Conservation (phyloP, 345 rosid genomes). For the Camelina hispida region DNA sequence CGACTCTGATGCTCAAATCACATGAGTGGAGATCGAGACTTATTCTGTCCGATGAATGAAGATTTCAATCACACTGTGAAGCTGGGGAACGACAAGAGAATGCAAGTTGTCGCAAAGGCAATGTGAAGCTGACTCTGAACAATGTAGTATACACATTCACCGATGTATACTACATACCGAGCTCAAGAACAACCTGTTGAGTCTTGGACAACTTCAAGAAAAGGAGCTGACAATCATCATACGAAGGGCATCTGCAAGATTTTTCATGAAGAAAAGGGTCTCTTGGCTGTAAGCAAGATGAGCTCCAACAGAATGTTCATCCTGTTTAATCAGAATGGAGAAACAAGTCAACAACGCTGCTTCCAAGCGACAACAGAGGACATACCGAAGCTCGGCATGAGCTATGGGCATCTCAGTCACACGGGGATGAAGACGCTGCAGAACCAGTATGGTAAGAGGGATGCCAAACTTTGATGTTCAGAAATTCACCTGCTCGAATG, state of each 20-base stretch:
- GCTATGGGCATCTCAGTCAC: too few species aligned
- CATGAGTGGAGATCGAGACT: neutral
- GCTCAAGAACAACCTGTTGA: too few species aligned
- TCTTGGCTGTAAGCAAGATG: neutral
- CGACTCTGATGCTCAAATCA: neutral
- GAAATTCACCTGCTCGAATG: too few species aligned
- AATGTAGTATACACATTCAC: too few species aligned
- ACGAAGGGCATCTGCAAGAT: neutral
- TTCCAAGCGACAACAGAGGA: too few species aligned
- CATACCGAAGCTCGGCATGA: too few species aligned
- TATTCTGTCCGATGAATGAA: too few species aligned
- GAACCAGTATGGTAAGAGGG: too few species aligned
- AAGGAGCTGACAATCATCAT: neutral
- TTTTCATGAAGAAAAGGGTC: neutral
- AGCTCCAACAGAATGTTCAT: neutral
- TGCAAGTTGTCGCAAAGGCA: neutral
- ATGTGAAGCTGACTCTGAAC: neutral
- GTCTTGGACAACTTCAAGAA: neutral
- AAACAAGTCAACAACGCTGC: too few species aligned
- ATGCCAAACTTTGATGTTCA: too few species aligned
- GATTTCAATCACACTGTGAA: neutral
- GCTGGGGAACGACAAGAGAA: neutral
- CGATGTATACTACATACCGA: neutral
- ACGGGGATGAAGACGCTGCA: too few species aligned
- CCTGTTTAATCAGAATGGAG: too few species aligned